phyloP scores from a whole-genome alignment of 768 basidiomycete species.

The Strobilomyces confusus region DNA sequence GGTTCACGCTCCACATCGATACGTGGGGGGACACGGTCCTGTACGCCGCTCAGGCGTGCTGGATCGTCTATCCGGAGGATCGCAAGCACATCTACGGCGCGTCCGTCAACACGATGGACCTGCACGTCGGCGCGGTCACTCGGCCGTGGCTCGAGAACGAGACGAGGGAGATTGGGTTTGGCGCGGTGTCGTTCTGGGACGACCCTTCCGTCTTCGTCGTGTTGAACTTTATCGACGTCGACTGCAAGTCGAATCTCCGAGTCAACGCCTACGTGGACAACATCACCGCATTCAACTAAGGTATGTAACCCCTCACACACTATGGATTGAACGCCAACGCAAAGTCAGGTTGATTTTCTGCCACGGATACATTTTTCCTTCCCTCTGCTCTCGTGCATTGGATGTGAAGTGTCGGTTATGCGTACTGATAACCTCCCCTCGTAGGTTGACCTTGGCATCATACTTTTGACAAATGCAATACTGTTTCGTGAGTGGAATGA shows the following conservation, averaged over 20 bases:
- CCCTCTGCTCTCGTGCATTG: no score
- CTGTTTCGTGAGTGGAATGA: no score
- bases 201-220: constrained; percentile 19
- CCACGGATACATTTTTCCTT: no score
- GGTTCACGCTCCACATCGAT: constrained; percentile 15
- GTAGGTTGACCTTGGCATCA: no score
- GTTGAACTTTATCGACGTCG: constrained; percentile 14
- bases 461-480: no score
- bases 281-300: constrained; percentile 3
- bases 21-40: constrained; percentile 12
- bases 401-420: no score
- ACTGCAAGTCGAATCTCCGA: constrained; percentile 8
- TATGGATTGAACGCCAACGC: no score
- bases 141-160: background rate
- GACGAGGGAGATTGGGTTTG: constrained; percentile 6
- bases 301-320: no score
- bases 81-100: constrained; percentile 14
- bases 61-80: constrained; percentile 22
- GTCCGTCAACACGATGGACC: constrained; percentile 11
- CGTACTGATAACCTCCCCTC: no score
- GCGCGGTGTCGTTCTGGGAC: background rate
- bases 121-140: no score
- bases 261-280: constrained; percentile 9
- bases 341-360: no score
- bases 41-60: background rate